These are phyloP conservation scores for Neurospora sublineolata DNA, from an alignment of 495 filamentous ascomycete species.

Conservation along the genomic window DNA sequence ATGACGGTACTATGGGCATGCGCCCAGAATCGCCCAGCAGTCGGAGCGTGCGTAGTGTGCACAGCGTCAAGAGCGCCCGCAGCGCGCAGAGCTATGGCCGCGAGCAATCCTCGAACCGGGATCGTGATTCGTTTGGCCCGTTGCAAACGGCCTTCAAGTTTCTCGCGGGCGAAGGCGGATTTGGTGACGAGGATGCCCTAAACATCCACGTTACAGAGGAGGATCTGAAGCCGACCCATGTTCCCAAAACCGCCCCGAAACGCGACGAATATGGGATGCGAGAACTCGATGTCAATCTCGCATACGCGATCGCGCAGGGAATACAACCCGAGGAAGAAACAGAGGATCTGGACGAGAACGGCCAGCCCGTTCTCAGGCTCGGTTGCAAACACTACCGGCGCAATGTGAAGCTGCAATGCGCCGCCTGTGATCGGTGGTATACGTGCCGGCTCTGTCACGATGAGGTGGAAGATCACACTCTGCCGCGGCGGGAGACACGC, in stretches of 20 bases:
- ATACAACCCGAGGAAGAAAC: slow-evolving; percentile 17
- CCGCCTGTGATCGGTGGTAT: slow-evolving; percentile 80
- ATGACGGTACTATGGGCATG: slow-evolving; percentile 2
- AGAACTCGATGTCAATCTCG: slow-evolving; percentile 8
- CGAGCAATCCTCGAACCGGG: neutral
- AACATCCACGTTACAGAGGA: slow-evolving; percentile 32
- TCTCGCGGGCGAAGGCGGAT: slow-evolving; percentile 16
- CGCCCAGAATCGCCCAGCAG: slow-evolving; percentile 20
- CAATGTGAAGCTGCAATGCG: slow-evolving; percentile 93
- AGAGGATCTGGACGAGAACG: slow-evolving; percentile 35
- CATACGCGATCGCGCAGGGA: neutral
- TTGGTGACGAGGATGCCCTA: slow-evolving; percentile 49
- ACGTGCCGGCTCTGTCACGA: slow-evolving; percentile 96
- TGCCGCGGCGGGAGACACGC: slow-evolving; percentile 72
- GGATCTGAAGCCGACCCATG: slow-evolving; percentile 64
- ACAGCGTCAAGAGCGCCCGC: slow-evolving; percentile 5
- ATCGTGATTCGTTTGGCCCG: slow-evolving; percentile 2
- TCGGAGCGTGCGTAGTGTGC: slow-evolving; percentile 6
- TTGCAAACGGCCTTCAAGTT: slow-evolving; percentile 26
- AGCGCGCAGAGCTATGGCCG: slow-evolving; percentile 12
- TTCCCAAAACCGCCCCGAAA: slow-evolving; percentile 17
- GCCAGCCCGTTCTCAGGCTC: slow-evolving; percentile 32
- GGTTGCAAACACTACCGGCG: slow-evolving; percentile 91
- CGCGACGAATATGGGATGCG: slow-evolving; percentile 8
- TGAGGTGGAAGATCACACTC: slow-evolving; percentile 65